Base-by-base conservation (phyloP, 2,329 filamentous ascomycete species). In the Harringtonia aguacate region DNA sequence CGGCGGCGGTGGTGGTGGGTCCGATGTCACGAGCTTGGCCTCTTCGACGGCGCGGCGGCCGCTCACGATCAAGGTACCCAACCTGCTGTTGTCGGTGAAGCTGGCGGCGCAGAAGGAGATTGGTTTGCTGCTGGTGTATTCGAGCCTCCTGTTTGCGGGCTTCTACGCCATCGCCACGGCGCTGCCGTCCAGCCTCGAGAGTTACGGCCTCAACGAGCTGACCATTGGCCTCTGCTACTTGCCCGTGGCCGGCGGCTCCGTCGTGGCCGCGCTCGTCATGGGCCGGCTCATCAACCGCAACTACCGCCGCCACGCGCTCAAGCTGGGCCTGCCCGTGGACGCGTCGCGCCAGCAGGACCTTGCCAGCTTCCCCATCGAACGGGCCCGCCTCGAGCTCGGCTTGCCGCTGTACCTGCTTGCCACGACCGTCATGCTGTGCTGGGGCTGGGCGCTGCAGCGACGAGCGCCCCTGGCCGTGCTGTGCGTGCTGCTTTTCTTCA, bases 41-140 rank as follows among this genome's bases (percentile, higher is more conserved):
- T 20, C 40, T 3, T 30, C 39, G 31, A 14, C 36, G 14, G 18
- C 34, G 8, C 49, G 35, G 4, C 42, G 40, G n/a, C 51, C 50
- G 1, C 48, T 50, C 9, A 33, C 24, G 8, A 41, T 53, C 20
- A 29, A 50, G 39, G 31, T 52, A 3, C 48, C 53, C 48, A 89
- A 97, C 63, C 94, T 95, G 61, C 69, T 95, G 49, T 79, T 79
- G 53, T 90, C 87, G 0, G 83, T 94, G 14, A 77, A 81, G 1
- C 88, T 92, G 1, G 75, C 87, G 47, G 70, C 79, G 52, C 94
- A 92, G 67, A 86, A 89, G 55, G 86, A 95, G 61, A 75, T 97
- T 38, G 65, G 62, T 3, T 50, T 72, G 9, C 57, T 77, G 1
- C 62, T 75, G 9, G 53, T 62, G 18, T 65, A 63, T 38, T 64